These are phyloP conservation scores for Vicia faba DNA, from an alignment of 306 rosid genomes.

Conservation along the genomic window DNA sequence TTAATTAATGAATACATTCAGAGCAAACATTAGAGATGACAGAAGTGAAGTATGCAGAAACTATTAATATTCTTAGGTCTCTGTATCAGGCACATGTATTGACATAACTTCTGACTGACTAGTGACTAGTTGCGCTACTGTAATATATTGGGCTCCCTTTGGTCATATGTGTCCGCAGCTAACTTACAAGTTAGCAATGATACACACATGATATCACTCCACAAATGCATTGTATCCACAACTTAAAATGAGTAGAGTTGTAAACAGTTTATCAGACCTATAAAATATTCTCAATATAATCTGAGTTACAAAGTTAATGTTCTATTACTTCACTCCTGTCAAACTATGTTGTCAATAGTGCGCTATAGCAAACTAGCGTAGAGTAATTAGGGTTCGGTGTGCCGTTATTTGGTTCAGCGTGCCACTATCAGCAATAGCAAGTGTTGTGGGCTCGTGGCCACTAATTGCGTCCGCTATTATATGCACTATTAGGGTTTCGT, in stretches of 20 bases:
- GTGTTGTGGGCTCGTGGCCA: too few relatives aligned
- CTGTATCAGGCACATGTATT: slow-evolving; percentile 2
- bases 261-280: slow-evolving; percentile 17
- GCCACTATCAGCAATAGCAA: too few relatives aligned
- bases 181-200: slow-evolving; percentile 4
- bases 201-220: slow-evolving; percentile 19
- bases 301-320: background rate
- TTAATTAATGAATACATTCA: background rate
- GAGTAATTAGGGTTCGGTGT: too few relatives aligned
- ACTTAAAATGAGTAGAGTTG: slow-evolving; percentile 16
- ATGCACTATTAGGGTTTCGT: too few relatives aligned
- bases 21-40: background rate
- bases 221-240: background rate
- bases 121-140: slow-evolving; percentile 3
- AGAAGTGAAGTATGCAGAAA: slow-evolving; percentile 7
- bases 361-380: too few relatives aligned
- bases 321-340: background rate
- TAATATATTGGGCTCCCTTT: background rate
- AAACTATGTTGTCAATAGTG: background rate
- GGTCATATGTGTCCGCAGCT: background rate
- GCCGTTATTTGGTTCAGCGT: too few relatives aligned
- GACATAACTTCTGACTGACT: slow-evolving; percentile 1
- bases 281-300: slow-evolving; percentile 4
- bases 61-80: background rate
- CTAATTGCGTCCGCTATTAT: too few relatives aligned